phyloP scores from a whole-genome alignment of 805 yeast species.

The Kuraishia borneana region DNA sequence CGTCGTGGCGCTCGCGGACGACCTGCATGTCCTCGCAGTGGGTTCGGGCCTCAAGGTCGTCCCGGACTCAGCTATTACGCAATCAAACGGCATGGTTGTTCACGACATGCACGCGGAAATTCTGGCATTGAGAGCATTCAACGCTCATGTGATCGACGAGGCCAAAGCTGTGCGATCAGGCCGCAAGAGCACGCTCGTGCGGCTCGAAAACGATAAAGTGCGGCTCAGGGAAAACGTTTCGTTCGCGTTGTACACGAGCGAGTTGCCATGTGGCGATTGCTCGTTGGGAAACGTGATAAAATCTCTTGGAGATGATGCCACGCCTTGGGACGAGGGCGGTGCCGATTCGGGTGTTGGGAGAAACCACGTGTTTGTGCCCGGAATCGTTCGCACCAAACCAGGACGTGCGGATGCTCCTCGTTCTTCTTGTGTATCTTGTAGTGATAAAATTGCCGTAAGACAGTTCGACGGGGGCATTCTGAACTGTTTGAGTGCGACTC shows the following conservation, averaged over 20 bases:
- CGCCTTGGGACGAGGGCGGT: neutral
- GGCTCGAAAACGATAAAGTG: too few species aligned
- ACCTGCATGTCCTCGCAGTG: slow-evolving; percentile 29
- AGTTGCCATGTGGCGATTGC: slow-evolving; percentile 87
- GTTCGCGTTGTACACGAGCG: slow-evolving; percentile 57
- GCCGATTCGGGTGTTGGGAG: slow-evolving; percentile 35
- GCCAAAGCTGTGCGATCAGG: slow-evolving; percentile 13
- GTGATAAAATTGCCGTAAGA: slow-evolving; percentile 65
- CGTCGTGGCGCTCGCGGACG: slow-evolving; percentile 31
- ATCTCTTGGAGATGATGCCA: slow-evolving; percentile 3
- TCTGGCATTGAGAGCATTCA: slow-evolving; percentile 60
- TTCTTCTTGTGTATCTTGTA: slow-evolving; percentile 75
- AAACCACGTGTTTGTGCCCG: slow-evolving; percentile 39
- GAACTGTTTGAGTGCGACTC: slow-evolving; percentile 28
- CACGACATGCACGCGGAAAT: slow-evolving; percentile 94
- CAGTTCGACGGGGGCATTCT: slow-evolving; percentile 44
- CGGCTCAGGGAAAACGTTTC: slow-evolving; percentile 23
- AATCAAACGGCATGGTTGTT: slow-evolving; percentile 46
- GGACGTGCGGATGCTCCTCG: slow-evolving; percentile 73
- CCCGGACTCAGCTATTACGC: slow-evolving; percentile 38
- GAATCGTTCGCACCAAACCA: slow-evolving; percentile 83
- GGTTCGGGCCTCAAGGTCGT: slow-evolving; percentile 79
- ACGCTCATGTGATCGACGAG: slow-evolving; percentile 44
- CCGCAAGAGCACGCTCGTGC: neutral
- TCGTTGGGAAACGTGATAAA: slow-evolving; percentile 38